These are phyloP conservation scores for Endotrypanum monterogeii DNA, from an alignment of 208 protist species.

Conservation along the genomic window DNA sequence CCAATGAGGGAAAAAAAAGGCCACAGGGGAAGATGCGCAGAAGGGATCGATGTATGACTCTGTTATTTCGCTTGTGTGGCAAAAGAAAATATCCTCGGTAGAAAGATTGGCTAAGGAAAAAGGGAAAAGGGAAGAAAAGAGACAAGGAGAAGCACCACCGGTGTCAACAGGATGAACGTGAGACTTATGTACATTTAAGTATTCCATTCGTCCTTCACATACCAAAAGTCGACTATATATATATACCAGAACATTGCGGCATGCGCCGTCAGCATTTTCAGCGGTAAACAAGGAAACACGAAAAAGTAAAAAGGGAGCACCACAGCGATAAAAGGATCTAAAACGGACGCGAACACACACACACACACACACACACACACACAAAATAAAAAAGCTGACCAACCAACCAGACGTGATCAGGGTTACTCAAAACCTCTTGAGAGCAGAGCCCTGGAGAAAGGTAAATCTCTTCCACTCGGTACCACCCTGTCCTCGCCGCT, in stretches of 20 bases:
- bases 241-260: not conserved
- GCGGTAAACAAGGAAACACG: not conserved
- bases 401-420: not conserved
- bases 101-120: not conserved
- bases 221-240: not conserved
- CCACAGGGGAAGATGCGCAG: not conserved
- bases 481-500: not conserved
- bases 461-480: not conserved
- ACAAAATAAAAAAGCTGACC: not conserved
- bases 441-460: not conserved
- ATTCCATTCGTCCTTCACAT: not conserved
- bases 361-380: not conserved
- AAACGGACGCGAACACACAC: not conserved
- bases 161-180: not conserved
- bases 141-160: not conserved
- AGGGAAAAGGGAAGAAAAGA: no score
- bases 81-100: not conserved
- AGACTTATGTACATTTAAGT: not conserved
- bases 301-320: conserved; percentile 4
- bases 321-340: not conserved
- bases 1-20: not conserved
- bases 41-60: not conserved
- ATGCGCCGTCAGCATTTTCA: not conserved
- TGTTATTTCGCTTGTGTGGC: not conserved
- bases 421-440: not conserved